Evolutionary conservation across 192 early-diverging fungal species (phyloP).

Genomic region (Hyaloraphidium curvatum): DNA sequence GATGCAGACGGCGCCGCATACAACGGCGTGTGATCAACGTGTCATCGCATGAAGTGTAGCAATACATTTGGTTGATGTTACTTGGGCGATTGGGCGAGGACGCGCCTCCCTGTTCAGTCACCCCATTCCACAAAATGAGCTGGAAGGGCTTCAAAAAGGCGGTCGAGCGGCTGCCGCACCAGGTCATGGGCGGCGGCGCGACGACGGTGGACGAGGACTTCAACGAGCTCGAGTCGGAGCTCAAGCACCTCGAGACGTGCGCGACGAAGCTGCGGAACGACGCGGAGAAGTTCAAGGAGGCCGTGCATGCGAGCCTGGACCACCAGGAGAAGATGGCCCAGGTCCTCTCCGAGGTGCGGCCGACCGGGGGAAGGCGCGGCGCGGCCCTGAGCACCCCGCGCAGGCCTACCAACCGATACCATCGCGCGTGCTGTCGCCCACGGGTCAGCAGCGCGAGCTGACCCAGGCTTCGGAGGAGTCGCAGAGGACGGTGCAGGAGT

Average conservation of each 20-base stretch:
- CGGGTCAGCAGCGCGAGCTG: background rate
- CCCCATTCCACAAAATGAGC: no score
- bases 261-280: constrained; percentile 39
- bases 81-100: no score
- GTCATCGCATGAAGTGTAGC: no score
- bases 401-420: background rate
- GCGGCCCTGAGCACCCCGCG: background rate
- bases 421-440: background rate
- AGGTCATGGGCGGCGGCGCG: constrained; percentile 35
- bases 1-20: no score
- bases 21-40: no score
- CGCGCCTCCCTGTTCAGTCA: no score
- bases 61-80: no score
- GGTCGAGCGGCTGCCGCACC: constrained; percentile 56
- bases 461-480: constrained; percentile 7
- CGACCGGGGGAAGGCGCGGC: background rate
- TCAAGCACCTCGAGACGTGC: constrained; percentile 35
- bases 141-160: constrained; percentile 62
- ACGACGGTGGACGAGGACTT: constrained; percentile 44
- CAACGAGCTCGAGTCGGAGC: constrained; percentile 30
- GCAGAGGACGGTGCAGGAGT: constrained; percentile 23
- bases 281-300: constrained; percentile 45
- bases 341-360: background rate
- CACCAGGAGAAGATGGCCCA: constrained; percentile 1
- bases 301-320: constrained; percentile 15